These are phyloP conservation scores for Thalia dealbata DNA, from an alignment of 176 grass and related monocot genomes.

Conservation along the genomic window DNA sequence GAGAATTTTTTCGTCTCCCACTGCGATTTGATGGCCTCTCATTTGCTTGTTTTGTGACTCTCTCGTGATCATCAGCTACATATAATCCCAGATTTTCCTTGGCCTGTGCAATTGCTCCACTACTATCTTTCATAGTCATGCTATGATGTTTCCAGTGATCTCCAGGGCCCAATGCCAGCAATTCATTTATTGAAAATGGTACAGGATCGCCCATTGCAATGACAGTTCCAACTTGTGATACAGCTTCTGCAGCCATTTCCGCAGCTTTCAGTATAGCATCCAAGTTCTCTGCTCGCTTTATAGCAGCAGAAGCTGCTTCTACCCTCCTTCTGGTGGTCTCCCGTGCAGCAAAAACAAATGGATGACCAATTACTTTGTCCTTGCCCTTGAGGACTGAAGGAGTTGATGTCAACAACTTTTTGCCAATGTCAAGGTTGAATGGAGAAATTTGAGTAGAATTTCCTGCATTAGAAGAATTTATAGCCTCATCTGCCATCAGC, in stretches of 20 bases:
- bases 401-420: constrained; percentile 25
- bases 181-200: constrained; percentile 65
- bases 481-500: constrained; percentile 77
- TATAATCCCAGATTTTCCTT: constrained; percentile 19
- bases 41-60: constrained; percentile 27
- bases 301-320: constrained; percentile 77
- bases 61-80: constrained; percentile 23
- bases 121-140: constrained; percentile 31
- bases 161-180: constrained; percentile 71
- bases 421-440: constrained; percentile 24
- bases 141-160: constrained; percentile 63
- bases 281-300: constrained; percentile 91
- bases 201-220: constrained; percentile 89
- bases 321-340: constrained; percentile 81
- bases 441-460: constrained; percentile 20
- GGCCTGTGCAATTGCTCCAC: constrained; percentile 9
- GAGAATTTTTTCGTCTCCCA: constrained; percentile 9
- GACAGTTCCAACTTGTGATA: constrained; percentile 69
- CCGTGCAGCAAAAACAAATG: constrained; percentile 71
- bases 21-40: constrained; percentile 31
- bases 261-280: constrained; percentile 90
- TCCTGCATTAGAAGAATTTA: constrained; percentile 27
- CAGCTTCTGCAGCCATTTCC: constrained; percentile 75
- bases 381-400: constrained; percentile 43
- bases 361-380: constrained; percentile 25